Evolutionary conservation across 306 rosid genomes (phyloP), one percentile per base, ranked within the genome.

Genomic region (Purshia tridentata): DNA sequence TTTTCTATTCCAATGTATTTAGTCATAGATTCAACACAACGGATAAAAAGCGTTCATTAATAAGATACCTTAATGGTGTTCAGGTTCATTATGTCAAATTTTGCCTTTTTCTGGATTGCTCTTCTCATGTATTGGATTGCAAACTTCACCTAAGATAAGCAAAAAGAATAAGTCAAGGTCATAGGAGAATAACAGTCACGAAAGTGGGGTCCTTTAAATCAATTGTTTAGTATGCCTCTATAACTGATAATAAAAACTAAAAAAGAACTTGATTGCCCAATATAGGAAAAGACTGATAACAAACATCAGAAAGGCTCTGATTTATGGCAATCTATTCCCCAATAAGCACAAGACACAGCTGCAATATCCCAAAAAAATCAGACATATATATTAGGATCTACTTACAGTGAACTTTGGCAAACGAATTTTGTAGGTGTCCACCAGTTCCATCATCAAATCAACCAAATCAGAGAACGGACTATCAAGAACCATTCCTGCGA

Each of bases 401-500:
- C 99, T 91, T 74, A 94, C 99, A 4, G 99, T 91, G 89, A 91
- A 94, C 82, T 91, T 94, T 4, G 99, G 99, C 67, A 94, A 81
- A 44, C 93, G 92, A 46, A 94, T 66, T 85, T 80, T 85, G 80
- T 91, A 91, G 41, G 92, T 88, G 72, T 88, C 95, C 39, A 94
- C 98, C 41, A 91, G 91, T 79, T 91, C 99, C 97, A 94, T 94
- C 99, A 94, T 94, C 73, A 94, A 86, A 78, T 91, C 96, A 77
- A 94, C 96, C 89, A 94, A 86, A 80, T 89, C 96, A 66, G 99
- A 87, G 79, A 94, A 91, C 67, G 99, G 99, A 63, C 97, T 94
- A 79, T 94, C 99, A 72, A 94, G 88, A 78, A 91, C 99, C 90
- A 94, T 88, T 83, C 96, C 97, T 48, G 97, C 97, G 70, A 94